Evolutionary conservation across 2,329 filamentous ascomycete species (phyloP).

Genomic region (Aspergillus pseudotamarii): DNA sequence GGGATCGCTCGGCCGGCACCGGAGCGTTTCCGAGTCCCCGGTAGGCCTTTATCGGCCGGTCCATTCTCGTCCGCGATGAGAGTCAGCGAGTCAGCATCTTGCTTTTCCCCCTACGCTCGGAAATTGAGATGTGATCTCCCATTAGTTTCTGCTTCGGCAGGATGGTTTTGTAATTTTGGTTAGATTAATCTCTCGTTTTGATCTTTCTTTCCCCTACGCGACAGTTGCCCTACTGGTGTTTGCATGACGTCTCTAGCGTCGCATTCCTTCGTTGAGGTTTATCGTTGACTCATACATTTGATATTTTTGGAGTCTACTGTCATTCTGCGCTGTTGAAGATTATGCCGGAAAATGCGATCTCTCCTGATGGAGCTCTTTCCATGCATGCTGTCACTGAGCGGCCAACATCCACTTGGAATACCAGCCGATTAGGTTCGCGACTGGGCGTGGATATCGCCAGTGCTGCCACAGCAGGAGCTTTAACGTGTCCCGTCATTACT

Average conservation of each 20-base stretch:
- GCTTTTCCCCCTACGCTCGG: neutral
- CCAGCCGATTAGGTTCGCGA: constrained; percentile 68
- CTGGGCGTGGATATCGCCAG: constrained; percentile 69
- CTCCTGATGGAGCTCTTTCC: constrained; percentile 27
- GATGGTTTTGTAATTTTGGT: neutral
- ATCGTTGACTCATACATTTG: neutral
- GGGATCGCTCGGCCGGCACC: constrained; percentile 31
- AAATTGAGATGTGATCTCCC: constrained; percentile 4
- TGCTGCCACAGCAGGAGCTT: constrained; percentile 69
- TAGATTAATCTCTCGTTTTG: neutral
- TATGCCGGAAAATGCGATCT: constrained; percentile 35
- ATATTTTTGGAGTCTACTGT: neutral
- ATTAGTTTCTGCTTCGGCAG: neutral
- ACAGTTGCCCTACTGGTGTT: neutral
- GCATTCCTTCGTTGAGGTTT: neutral
- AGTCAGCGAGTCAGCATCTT: constrained; percentile 9
- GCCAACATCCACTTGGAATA: constrained; percentile 65
- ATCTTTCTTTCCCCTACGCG: neutral
- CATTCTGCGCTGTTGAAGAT: constrained; percentile 12
- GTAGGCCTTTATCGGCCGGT: constrained; percentile 10
- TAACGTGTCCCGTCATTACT: constrained; percentile 82
- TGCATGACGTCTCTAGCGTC: constrained; percentile 10
- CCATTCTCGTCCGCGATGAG: constrained; percentile 28
- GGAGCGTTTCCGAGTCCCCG: constrained; percentile 27
- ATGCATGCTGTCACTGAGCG: constrained; percentile 28